Evolutionary conservation across 2,329 filamentous ascomycete genomes (phyloP), one percentile per base, ranked within the genome.

Genomic region (Diaporthe ilicicola): DNA sequence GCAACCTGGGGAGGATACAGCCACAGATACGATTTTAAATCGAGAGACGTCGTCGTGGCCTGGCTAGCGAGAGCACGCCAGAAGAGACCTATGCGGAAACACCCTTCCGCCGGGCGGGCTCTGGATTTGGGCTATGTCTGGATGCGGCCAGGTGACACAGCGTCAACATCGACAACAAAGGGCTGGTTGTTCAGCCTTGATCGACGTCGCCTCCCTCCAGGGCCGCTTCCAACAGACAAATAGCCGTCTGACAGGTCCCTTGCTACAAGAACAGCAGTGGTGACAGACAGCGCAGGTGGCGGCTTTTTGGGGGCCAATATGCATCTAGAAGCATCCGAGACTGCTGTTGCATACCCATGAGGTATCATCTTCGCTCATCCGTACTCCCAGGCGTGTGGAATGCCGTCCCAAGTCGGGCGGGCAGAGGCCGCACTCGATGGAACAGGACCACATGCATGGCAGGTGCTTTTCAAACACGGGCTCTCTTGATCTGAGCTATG

Each of bases 161-260:
- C 29, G 42, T 29, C 66, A 68, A 51, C 66, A 42, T 59, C 42
- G 19, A 48, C 42, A 68, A 59, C 66, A 68, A 61, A 68, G 53
- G 65, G 66, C 66, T 68, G 53, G 42, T 50, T 59, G 34, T 59
- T 68, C 66, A 68, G 66, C 66, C 42, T 55, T 32, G 53, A 48
- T 59, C 42, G 27, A 50, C 42, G 22, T 42, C 32, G 24, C 59
- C 59, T 67, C 50, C 24, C 19, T 55, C 4, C 37, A 55, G 42
- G 42, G 56, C 27, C 42, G n/a, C 7, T 27, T 48, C 56, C 27
- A 29, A 48, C 56, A 62, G 9, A 37, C 22, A 48, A 13, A 34
- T 24, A 62, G 27, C 39, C 56, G 37, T 55, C 53, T 37, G 53
- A 55, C 53, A 55, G 19, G 53, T 55, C 34, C 13, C 53, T 37